Conservation (phyloP, 257 asterid species). For the Nicotiana attenuata region DNA sequence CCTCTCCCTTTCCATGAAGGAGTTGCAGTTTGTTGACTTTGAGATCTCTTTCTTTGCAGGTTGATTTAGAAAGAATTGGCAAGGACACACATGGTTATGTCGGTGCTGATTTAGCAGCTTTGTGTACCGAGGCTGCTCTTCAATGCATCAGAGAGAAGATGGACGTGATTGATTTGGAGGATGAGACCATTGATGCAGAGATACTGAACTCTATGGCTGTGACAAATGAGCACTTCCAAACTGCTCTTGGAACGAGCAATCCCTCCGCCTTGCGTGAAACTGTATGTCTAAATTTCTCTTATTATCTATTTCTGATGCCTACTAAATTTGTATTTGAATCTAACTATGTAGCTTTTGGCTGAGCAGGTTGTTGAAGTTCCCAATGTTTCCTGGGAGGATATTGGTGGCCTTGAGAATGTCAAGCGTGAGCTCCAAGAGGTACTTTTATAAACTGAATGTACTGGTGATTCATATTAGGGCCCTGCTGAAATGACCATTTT, state of each 20-base stretch:
- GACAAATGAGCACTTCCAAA: constrained; percentile 53
- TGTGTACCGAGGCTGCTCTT: constrained; percentile 67
- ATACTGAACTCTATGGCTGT: constrained; percentile 68
- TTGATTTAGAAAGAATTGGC: constrained; percentile 57
- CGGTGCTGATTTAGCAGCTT: constrained; percentile 70
- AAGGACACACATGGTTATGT: constrained; percentile 64
- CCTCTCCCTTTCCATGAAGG: not conserved
- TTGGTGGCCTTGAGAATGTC: constrained; percentile 81
- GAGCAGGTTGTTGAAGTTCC: constrained; percentile 72
- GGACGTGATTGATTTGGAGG: constrained; percentile 71
- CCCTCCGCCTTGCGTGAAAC: constrained; percentile 77
- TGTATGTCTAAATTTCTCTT: constrained; percentile 25
- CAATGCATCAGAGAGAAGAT: constrained; percentile 74
- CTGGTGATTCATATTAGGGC: not conserved
- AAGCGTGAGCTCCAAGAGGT: constrained; percentile 98
- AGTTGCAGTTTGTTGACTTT: not conserved
- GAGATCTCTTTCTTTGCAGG: constrained; percentile 28
- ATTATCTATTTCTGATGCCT: not conserved
- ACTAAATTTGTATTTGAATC: not conserved
- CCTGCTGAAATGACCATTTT: not conserved
- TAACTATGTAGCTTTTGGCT: constrained; percentile 12
- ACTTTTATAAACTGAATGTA: not conserved
- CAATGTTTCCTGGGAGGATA: constrained; percentile 58
- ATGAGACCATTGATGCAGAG: constrained; percentile 67
- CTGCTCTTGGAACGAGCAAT: constrained; percentile 65